Base-by-base conservation (phyloP, 257 asterid species). In the Solanum piurae region DNA sequence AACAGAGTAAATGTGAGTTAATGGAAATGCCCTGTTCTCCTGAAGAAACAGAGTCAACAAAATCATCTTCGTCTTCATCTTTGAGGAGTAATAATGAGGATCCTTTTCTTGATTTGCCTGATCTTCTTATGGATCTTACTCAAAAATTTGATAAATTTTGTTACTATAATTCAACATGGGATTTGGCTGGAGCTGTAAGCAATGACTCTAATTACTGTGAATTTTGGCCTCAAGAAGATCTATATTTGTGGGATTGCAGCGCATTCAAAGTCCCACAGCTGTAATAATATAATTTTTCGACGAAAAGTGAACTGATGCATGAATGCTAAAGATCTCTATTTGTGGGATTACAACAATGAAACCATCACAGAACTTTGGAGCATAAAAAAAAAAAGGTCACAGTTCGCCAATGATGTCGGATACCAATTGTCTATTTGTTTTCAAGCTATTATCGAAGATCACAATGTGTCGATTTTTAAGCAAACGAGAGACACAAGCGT, bases 71-170 rank as follows among this genome's bases (percentile, higher is more conserved):
- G 6, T 91, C 89, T 44, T 44, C 16, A 3, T 46, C 58, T 46
- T 86, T 80, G 23, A 82, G 69, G 29, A 84, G 88, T 20, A 73
- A 64, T 25, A 58, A 21, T 4, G 95, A 93, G 6, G 95, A 93
- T 64, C 94, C 94, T 33, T 92, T 93, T 88, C 88, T 91, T 72
- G 98, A 89, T 37, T 92, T 94, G 90, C 96, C 98, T 12, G 98
- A 94, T 90, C 90, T 94, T 73, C 88, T 88, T 3, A 3, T 89
- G 72, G 92, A 89, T 76, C 49, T 88, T 20, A 44, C 86, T 71
- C 71, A 83, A 83, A 89, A 86, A 42, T 37, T 68, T 4, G 92
- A 90, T 77, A 83, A 84, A 12, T 88, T 75, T 3, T 87, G 89
- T 80, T 16, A 49, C 84, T 66, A 68, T 36, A 6, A 69, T 13